Conservation (phyloP, 2,329 filamentous ascomycete species). For the Bertia moriformis region DNA sequence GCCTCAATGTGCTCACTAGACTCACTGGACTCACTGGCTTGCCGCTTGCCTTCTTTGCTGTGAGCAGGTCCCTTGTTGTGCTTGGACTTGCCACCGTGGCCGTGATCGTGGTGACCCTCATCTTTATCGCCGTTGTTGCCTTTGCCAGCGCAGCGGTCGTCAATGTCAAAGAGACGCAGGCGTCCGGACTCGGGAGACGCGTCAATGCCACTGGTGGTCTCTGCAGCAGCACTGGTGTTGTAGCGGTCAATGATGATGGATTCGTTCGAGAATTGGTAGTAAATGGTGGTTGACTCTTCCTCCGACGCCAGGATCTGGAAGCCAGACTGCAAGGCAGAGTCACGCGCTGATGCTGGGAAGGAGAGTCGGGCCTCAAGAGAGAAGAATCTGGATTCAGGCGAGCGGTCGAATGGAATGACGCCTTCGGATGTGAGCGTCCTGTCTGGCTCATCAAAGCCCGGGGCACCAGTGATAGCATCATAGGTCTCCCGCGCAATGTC, state of each 20-base stretch:
- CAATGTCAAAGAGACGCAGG: slow-evolving; percentile 22
- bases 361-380: slow-evolving; percentile 18
- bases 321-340: slow-evolving; percentile 18
- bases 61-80: too few species aligned
- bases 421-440: too few species aligned
- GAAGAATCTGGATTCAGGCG: slow-evolving; percentile 23
- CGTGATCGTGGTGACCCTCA: too few species aligned
- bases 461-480: slow-evolving; percentile 13
- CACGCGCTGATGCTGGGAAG: slow-evolving; percentile 18
- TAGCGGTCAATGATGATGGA: slow-evolving; percentile 22
- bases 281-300: slow-evolving; percentile 22
- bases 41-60: too few species aligned
- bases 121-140: too few species aligned
- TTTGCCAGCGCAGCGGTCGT: too few species aligned
- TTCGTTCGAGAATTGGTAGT: slow-evolving; percentile 28
- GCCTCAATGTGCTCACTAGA: too few species aligned
- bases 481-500: too few species aligned
- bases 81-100: too few species aligned
- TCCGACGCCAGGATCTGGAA: slow-evolving; percentile 23
- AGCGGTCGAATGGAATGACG: too few species aligned
- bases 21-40: too few species aligned
- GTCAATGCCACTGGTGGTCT: slow-evolving; percentile 20
- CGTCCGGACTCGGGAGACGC: slow-evolving; percentile 19
- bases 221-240: slow-evolving; percentile 22
- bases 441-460: slow-evolving; percentile 9